Base-by-base conservation (phyloP, 495 filamentous ascomycete species). In the Penicillium turbatum region DNA sequence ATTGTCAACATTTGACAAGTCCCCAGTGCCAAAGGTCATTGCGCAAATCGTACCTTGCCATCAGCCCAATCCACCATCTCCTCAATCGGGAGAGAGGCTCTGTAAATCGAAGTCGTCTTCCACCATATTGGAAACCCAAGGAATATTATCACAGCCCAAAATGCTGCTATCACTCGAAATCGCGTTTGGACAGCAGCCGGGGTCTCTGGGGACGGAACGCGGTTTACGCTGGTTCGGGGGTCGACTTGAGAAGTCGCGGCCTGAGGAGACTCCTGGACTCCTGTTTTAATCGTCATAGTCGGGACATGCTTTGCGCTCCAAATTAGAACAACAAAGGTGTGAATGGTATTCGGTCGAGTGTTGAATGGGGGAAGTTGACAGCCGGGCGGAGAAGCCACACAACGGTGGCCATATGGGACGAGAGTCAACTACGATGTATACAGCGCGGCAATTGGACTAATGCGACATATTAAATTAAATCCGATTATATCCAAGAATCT, bases 71-170 rank as follows among this genome's bases (percentile, higher is more conserved):
- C 82, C 44, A 86, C 82, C 93, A 98, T 98, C 53, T 86, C 81
- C 60, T 84, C 77, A 62, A 97, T 68, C 34, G 93, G 93, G 60
- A 98, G 72, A 34, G 83, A 79, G 2, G 93, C 90, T 38, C 93
- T 83, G 72, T 97, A 90, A 60, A 97, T 93, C 0, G 89, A 86
- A 1, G 95, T 97, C n/a, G 93, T 97, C 67, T 85, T 84, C 84
- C 89, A 90, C 93, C 93, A 98, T 84, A 96, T 86, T 58, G 93
- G 93, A 54, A 97, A 71, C 15, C 93, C 95, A 15, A 97, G 75
- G 30, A 87, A 81, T 21, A 95, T 65, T 11, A 95, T 89, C 13
- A 96, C 84, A 16, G 81, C 75, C 95, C 93, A 97, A 63, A 97
- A 97, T 6, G 93, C 91, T 45, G 88, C 69, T 60, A 98, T 85